Evolutionary conservation across 495 filamentous ascomycete genomes (phyloP).

Genomic region (Elaphomyces granulatus): DNA sequence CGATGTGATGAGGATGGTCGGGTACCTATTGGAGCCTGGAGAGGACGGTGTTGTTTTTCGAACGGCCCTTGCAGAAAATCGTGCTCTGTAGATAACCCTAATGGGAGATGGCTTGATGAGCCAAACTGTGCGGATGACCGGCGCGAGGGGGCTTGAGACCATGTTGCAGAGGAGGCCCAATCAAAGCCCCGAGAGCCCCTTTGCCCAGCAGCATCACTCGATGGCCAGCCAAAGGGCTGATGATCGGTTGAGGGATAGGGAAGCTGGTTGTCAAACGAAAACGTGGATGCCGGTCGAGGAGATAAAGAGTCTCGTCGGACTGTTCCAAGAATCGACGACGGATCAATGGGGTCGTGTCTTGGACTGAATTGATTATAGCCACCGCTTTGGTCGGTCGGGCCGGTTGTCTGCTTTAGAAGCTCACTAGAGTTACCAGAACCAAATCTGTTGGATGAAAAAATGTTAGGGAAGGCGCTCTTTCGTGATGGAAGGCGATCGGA

Average conservation of each 20-base stretch:
- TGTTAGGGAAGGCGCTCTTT: conserved; percentile 30
- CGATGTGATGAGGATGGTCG: conserved; percentile 40
- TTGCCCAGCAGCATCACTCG: conserved; percentile 35
- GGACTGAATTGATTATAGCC: conserved; percentile 50
- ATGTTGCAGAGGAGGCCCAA: conserved; percentile 41
- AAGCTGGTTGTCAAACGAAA: conserved; percentile 56
- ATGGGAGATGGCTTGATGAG: conserved; percentile 39
- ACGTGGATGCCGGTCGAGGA: conserved; percentile 62
- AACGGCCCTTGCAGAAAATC: conserved; percentile 31
- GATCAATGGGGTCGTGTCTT: conserved; percentile 43
- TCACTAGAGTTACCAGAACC: conserved; percentile 27
- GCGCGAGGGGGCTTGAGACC: conserved; percentile 42
- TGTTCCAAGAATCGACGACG: conserved; percentile 37
- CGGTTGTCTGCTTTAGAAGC: conserved; percentile 26
- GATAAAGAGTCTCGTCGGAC: conserved; percentile 48
- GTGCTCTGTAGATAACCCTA: conserved; percentile 32
- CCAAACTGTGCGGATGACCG: conserved; percentile 42
- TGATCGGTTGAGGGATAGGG: conserved; percentile 72
- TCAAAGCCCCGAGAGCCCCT: conserved; percentile 42
- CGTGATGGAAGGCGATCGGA: conserved; percentile 32
- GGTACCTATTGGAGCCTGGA: conserved; percentile 41
- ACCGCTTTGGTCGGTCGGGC: conserved; percentile 30
- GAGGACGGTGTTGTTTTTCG: conserved; percentile 30
- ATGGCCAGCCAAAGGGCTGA: conserved; percentile 50
- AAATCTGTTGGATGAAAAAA: conserved; percentile 31